Evolutionary conservation across 164 flowering plant species (phyloP).

Genomic region (Stephania cephalantha): DNA sequence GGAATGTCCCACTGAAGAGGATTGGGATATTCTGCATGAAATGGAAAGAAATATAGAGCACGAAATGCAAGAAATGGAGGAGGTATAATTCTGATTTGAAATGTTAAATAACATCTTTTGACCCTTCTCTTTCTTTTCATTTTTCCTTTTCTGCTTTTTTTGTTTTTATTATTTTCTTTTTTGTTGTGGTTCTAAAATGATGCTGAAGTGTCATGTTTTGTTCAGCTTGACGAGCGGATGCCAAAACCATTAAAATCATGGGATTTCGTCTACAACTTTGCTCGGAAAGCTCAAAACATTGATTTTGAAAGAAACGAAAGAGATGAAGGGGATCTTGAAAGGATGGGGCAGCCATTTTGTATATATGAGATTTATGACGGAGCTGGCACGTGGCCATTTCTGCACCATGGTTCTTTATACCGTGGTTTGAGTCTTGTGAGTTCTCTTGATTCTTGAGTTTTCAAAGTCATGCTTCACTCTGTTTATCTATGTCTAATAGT

Average conservation of each 20-base stretch:
- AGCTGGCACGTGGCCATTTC: constrained; percentile 83
- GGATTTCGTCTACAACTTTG: constrained; percentile 87
- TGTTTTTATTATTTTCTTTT: not conserved
- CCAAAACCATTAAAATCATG: constrained; percentile 56
- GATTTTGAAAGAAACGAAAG: constrained; percentile 81
- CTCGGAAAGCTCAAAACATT: constrained; percentile 71
- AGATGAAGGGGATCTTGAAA: constrained; percentile 98
- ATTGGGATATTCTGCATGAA: constrained; percentile 60
- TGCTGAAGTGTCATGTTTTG: constrained; percentile 15
- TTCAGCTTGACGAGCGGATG: constrained; percentile 78
- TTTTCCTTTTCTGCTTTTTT: not conserved
- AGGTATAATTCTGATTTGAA: constrained; percentile 37
- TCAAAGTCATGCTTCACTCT: not conserved
- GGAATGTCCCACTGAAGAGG: constrained; percentile 43
- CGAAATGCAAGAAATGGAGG: constrained; percentile 69
- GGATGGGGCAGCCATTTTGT: constrained; percentile 85
- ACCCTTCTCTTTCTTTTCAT: not conserved
- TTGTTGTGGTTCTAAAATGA: not conserved
- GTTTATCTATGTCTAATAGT: not conserved
- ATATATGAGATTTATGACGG: constrained; percentile 90
- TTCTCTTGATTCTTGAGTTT: constrained; percentile 12
- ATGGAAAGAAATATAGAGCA: constrained; percentile 65
- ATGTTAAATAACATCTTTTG: not conserved
- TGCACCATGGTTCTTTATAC: constrained; percentile 91
- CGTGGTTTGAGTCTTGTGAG: constrained; percentile 97